A percentile compares a stretch with the other conserved stretches of the same genome.
Evolutionary conservation across 768 basidiomycete species (phyloP).

Genomic region (Arthromyces matolae): DNA sequence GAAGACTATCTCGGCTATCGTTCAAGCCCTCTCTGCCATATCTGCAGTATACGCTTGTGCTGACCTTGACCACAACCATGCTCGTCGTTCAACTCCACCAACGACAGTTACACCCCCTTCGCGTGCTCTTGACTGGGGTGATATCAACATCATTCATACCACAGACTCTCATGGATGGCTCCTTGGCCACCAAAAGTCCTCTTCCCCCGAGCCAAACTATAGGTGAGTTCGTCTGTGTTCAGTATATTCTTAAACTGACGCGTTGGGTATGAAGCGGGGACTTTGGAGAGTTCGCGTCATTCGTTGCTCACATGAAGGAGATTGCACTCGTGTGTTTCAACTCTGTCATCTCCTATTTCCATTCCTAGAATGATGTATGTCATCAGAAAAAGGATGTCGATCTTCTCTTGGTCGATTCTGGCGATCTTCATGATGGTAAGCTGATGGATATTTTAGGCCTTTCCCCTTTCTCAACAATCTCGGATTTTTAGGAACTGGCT

Average conservation of each 20-base stretch:
- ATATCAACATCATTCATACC: conserved; percentile 83
- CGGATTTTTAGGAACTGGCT: conserved; percentile 53
- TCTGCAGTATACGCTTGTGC: background rate
- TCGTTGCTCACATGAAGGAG: conserved; percentile 77
- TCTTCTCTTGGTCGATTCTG: conserved; percentile 77
- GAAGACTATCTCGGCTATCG: background rate
- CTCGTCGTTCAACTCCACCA: conserved; percentile 35
- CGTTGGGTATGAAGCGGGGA: conserved; percentile 41
- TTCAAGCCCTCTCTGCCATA: background rate
- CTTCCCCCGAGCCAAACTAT: conserved; percentile 76
- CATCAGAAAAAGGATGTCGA: conserved; percentile 67
- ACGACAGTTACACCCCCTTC: conserved; percentile 52
- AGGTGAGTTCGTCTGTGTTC: conserved; percentile 32
- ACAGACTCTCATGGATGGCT: conserved; percentile 76
- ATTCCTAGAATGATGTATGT: background rate
- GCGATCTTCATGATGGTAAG: conserved; percentile 67
- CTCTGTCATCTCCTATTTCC: background rate
- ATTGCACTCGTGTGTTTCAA: conserved; percentile 53
- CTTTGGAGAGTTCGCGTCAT: conserved; percentile 85
- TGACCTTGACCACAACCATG: conserved; percentile 14
- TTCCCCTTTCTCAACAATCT: background rate
- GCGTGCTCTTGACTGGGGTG: conserved; percentile 77
- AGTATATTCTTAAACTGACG: background rate
- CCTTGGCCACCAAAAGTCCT: conserved; percentile 75
- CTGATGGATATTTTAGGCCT: background rate